phyloP scores from a whole-genome alignment of 2,329 filamentous ascomycete species.

The Aspergillus piperis region DNA sequence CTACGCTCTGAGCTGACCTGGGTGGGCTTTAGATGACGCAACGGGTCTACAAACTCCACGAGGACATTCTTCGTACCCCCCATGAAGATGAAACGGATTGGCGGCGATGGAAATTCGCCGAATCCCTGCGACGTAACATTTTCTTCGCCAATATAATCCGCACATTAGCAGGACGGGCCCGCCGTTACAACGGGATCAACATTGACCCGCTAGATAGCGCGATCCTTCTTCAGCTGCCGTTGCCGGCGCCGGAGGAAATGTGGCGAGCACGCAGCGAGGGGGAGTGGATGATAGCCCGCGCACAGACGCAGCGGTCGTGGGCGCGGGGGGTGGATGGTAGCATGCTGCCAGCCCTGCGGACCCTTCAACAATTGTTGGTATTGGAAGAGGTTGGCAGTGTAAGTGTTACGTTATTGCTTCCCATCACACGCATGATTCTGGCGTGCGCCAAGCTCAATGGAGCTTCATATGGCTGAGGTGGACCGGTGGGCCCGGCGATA shows the following conservation, averaged over 20 bases:
- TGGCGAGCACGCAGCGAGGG: slow-evolving; percentile 20
- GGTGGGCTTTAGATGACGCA: slow-evolving; percentile 13
- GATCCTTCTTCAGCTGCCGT: slow-evolving; percentile 14
- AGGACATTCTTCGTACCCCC: slow-evolving; percentile 2
- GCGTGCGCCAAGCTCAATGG: slow-evolving; percentile 13
- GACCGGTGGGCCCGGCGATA: neutral
- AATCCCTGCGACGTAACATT: slow-evolving; percentile 21
- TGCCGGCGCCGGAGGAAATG: slow-evolving; percentile 21
- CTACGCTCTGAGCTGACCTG: neutral
- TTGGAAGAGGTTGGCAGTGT: slow-evolving; percentile 7
- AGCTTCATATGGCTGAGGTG: neutral
- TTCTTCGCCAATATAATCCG: slow-evolving; percentile 21
- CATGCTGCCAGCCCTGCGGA: slow-evolving; percentile 9
- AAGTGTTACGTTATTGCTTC: slow-evolving; percentile 12
- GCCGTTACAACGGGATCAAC: slow-evolving; percentile 14
- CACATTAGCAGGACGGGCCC: slow-evolving; percentile 10
- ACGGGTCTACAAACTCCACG: slow-evolving; percentile 14
- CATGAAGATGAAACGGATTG: slow-evolving; percentile 18
- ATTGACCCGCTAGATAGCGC: slow-evolving; percentile 19
- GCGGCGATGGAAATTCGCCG: slow-evolving; percentile 20
- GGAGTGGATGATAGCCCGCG: slow-evolving; percentile 14
- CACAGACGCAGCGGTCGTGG: slow-evolving; percentile 5
- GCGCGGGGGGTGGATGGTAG: neutral
- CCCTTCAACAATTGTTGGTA: slow-evolving; percentile 13
- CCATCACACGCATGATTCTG: slow-evolving; percentile 19